Evolutionary conservation across 805 yeast species (phyloP), one percentile per base, ranked within the genome.

Genomic region (Lipomyces kockii): DNA sequence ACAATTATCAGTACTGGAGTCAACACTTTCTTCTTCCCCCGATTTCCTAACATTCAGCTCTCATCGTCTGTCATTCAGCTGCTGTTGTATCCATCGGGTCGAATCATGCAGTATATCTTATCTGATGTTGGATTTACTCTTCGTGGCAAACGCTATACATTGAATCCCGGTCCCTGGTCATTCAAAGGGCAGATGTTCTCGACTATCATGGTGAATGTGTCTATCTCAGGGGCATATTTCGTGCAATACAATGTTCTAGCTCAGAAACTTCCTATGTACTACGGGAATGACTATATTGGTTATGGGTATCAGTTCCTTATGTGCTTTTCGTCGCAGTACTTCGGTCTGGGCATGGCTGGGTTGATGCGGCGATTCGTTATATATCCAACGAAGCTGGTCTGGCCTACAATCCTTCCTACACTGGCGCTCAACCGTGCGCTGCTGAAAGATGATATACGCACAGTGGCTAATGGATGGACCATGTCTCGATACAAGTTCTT

Each of bases 271-370:
- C 78, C 88, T 3, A 25, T 46, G 25, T 79, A 75, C 61, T 78
- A 74, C 59, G 82, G 83, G 2, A 72, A 72, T 62, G 34, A 71
- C 3, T 76, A 78, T 74, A 77, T 78, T 11, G 63, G 68, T 17
- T 81, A 83, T 75, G 84, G 86, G 0, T 89, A 82, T 76, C 88
- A 86, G 76, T 70, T 86, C 20, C 71, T 86, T 32, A 78, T 88
- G 51, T 78, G 84, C 0, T 69, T 87, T 2, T 82, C 88, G 2
- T 82, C 90, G 2, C 89, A 87, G 73, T 85, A 84, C 68, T 77
- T 88, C 70, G 92, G 92, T 25, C 84, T 87, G 73, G 88, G 89
- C 0, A 83, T 88, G 75, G 90, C 91, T 7, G 88, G 89, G 60
- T 75, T 88, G 25, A 82, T 87, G 81, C 82, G 89, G 73, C 82